Base-by-base conservation (phyloP, 805 yeast species). In the Priceomyces carsonii region DNA sequence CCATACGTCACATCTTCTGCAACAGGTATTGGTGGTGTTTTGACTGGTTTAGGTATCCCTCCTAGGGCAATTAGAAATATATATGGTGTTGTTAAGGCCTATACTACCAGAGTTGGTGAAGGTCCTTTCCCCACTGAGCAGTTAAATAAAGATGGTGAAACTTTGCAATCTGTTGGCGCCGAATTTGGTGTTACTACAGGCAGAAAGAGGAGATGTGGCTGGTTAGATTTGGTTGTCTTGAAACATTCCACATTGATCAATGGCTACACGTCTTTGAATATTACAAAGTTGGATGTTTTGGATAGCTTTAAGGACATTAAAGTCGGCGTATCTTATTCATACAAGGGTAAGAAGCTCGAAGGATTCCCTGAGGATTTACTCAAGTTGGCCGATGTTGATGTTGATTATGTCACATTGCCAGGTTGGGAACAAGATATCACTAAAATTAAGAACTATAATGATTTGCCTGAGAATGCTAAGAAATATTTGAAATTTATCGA, bases 91-190 rank as follows among this genome's bases (percentile, higher is more conserved):
- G 98, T 91, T 30, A 93, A 93, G 73, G 98, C 98, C 26, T 93
- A 93, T 69, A 93, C 99, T 29, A 93, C 99, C 23, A 82, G 99
- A 67, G 99, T 93, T 37, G 99, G 99, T 53, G 98, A 90, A 59
- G 99, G 99, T 47, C 99, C 99, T 20, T 93, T 93, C 85, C 97
- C 99, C 43, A 83, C 98, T 38, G 99, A 93, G 68, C 98, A 90
- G 62, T 76, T 90, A 59, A 89, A 91, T 62, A 80, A 69, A 23
- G 79, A 71, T 31, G 99, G 99, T 56, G 95, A 85, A 53, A 78
- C 79, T 47, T 73, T 93, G 57, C 99, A 93, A 64, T 66, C 73
- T 28, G 86, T 93, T 44, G 99, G 99, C 55, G 95, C 90, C 39
- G 99, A 93, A 68, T 86, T 60, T 55, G 99, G 99, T 66, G 99